Percentiles rank a stretch among this genome's conserved stretches.
These are phyloP conservation scores for Leccinum pseudoinsigne DNA, from an alignment of 1,284 basidiomycete species.

Conservation along the genomic window DNA sequence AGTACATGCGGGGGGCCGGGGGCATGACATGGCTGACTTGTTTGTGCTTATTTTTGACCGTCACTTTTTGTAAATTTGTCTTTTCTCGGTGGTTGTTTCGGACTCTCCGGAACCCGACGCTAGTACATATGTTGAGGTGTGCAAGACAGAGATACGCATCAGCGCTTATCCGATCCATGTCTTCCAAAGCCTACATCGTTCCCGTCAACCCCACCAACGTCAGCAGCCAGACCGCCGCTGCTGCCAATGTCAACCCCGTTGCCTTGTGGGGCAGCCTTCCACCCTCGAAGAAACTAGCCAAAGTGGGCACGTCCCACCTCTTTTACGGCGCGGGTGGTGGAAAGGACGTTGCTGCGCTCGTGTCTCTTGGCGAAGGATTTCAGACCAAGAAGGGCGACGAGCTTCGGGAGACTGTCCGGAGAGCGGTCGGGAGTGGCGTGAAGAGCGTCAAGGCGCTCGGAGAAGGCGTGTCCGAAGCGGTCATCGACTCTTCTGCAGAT, in stretches of 20 bases:
- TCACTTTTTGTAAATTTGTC: background rate
- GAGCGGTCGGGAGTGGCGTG: conserved; percentile 65
- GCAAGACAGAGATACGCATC: conserved; percentile 23
- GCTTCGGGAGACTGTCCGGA: conserved; percentile 64
- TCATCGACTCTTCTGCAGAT: conserved; percentile 63
- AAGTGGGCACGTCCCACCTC: conserved; percentile 62
- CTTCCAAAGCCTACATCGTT: conserved; percentile 42
- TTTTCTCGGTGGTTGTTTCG: background rate
- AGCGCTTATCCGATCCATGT: conserved; percentile 33
- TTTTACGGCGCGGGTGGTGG: conserved; percentile 54
- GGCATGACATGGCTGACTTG: background rate
- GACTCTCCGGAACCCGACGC: background rate
- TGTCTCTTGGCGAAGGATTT: conserved; percentile 65
- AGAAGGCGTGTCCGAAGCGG: conserved; percentile 57
- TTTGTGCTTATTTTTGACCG: background rate
- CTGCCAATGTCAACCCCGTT: conserved; percentile 34
- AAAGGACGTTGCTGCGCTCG: conserved; percentile 49
- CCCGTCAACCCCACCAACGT: conserved; percentile 42
- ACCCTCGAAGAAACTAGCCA: conserved; percentile 47
- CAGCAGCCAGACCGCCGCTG: conserved; percentile 13
- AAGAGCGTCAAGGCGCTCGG: conserved; percentile 60
- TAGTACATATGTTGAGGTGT: conserved; percentile 15
- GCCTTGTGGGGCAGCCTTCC: conserved; percentile 46
- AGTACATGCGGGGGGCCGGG: too few relatives aligned
- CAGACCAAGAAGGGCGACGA: conserved; percentile 45